Evolutionary conservation across 2,329 filamentous ascomycete genomes (phyloP).

Genomic region (Stemphylium lycopersici): DNA sequence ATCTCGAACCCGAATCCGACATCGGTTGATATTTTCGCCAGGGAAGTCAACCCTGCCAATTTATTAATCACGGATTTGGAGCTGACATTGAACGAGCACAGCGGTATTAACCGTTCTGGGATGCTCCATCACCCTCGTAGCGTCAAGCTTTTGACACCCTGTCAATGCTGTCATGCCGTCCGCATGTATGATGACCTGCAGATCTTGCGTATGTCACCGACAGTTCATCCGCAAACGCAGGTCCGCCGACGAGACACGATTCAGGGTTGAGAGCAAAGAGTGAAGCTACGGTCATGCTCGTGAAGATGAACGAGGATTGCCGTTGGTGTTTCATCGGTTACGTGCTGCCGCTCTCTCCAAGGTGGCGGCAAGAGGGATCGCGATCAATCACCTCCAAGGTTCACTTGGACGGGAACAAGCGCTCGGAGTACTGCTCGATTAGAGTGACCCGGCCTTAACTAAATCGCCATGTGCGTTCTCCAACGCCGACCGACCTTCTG

Average conservation of each 20-base stretch:
- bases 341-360: background rate
- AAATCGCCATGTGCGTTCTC: background rate
- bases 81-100: background rate
- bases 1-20: background rate
- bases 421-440: background rate
- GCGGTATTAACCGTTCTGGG: background rate
- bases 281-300: background rate
- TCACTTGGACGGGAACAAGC: background rate
- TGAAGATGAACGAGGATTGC: background rate
- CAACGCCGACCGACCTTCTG: background rate
- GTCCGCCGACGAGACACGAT: background rate
- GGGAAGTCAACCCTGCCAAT: background rate
- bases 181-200: background rate
- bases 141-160: background rate
- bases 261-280: background rate
- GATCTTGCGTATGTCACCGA: background rate
- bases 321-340: slow-evolving; percentile 11
- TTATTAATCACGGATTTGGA: background rate
- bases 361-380: background rate
- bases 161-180: background rate
- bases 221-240: slow-evolving; percentile 8
- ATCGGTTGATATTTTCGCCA: background rate
- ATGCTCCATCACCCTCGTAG: background rate
- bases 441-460: background rate
- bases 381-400: background rate